Conservation (phyloP, 345 rosid species). For the Pistacia integerrima region DNA sequence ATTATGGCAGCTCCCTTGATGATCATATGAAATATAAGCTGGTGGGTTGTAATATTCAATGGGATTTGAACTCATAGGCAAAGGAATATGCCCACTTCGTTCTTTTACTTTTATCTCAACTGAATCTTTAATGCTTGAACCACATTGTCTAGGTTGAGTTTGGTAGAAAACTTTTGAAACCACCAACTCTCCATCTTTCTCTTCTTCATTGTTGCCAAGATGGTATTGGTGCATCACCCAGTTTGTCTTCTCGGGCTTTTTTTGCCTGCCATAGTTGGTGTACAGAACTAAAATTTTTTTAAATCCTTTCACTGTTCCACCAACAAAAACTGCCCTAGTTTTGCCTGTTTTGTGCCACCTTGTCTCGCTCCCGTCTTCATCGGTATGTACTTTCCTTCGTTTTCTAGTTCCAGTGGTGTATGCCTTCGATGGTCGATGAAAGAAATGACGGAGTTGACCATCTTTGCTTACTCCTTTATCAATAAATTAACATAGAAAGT, state of each 20-base stretch:
- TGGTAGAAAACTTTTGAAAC: conserved; percentile 90
- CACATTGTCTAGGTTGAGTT: conserved; percentile 87
- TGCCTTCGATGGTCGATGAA: conserved; percentile 92
- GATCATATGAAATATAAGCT: conserved; percentile 27
- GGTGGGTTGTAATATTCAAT: conserved; percentile 36
- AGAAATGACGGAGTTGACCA: conserved; percentile 89
- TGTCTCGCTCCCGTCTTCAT: conserved; percentile 76
- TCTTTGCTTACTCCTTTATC: conserved; percentile 76
- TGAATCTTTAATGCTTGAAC: conserved; percentile 27
- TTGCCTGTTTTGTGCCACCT: conserved; percentile 98
- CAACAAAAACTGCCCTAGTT: conserved; percentile 60
- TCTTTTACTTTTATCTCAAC: conserved; percentile 19
- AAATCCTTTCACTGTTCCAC: conserved; percentile 63
- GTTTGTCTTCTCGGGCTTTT: conserved; percentile 84
- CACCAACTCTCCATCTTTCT: conserved; percentile 86
- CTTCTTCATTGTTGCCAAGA: conserved; percentile 76
- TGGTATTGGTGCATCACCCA: conserved; percentile 99
- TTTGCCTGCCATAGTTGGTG: conserved; percentile 85
- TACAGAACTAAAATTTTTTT: conserved; percentile 89
- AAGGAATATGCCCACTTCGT: conserved; percentile 16
- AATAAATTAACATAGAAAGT: neutral
- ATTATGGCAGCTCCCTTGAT: conserved; percentile 28
- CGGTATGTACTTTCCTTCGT: conserved; percentile 75
- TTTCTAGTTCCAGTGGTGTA: conserved; percentile 92
- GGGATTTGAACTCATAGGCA: conserved; percentile 15